A percentile compares a stretch with the other conserved stretches of the same genome.
Conservation (phyloP, 345 rosid genomes). For the Boechera divaricarpa region DNA sequence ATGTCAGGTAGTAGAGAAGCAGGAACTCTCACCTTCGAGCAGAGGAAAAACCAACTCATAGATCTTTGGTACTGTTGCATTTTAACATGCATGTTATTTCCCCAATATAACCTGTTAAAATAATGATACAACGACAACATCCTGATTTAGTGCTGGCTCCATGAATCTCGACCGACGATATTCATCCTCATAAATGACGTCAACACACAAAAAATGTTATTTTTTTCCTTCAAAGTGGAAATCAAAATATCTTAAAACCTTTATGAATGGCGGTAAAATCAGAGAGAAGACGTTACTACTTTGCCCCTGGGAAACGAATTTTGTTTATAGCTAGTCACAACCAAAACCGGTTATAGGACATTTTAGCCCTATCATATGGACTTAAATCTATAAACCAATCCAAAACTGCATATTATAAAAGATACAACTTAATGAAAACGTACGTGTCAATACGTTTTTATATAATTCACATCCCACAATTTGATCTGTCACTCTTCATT, state of each 20-base stretch:
- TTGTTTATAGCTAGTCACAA: too few relatives aligned
- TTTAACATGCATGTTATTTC: conserved; percentile 3
- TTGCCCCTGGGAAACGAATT: conserved; percentile 1
- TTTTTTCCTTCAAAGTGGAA: neutral
- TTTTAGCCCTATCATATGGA: neutral
- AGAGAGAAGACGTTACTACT: neutral
- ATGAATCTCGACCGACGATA: conserved; percentile 39
- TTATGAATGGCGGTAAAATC: conserved; percentile 20
- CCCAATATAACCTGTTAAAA: neutral
- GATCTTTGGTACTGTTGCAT: conserved; percentile 27
- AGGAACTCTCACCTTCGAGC: conserved; percentile 17
- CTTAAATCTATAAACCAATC: neutral
- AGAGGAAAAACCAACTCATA: conserved; percentile 38
- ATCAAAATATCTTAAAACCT: conserved; percentile 12
- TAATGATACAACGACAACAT: neutral
- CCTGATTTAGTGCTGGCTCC: conserved; percentile 26
- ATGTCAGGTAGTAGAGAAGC: neutral
- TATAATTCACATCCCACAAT: neutral
- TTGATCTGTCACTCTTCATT: conserved; percentile 21
- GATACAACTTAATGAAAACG: neutral
- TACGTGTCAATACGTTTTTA: neutral
- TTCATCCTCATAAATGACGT: conserved; percentile 29
- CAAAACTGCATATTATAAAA: neutral
- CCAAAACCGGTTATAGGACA: too few relatives aligned
- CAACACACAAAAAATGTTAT: conserved; percentile 4